Conservation (phyloP, 306 rosid species). For the Medicago ruthenica region DNA sequence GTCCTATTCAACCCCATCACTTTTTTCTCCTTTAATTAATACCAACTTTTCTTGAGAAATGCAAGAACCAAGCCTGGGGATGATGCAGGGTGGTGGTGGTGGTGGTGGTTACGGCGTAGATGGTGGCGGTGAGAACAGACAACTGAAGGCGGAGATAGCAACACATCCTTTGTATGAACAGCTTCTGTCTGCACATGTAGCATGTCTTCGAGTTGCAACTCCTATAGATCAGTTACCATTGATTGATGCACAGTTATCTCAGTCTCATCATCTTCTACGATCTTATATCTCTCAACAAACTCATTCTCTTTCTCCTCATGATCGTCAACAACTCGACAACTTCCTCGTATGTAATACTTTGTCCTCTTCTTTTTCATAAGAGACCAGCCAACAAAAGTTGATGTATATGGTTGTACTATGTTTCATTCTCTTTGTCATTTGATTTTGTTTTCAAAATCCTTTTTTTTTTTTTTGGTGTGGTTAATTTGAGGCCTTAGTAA, state of each 20-base stretch:
- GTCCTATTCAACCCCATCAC: conserved; percentile 50
- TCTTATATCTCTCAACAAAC: conserved; percentile 71
- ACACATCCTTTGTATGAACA: conserved; percentile 88
- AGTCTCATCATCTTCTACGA: conserved; percentile 78
- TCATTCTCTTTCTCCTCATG: conserved; percentile 73
- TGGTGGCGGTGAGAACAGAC: conserved; percentile 53
- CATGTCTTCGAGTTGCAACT: conserved; percentile 92
- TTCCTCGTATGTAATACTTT: conserved; percentile 57
- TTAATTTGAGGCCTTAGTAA: not conserved
- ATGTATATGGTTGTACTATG: too few species aligned
- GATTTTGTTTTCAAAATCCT: too few species aligned
- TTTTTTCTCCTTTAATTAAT: not conserved
- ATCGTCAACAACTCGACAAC: conserved; percentile 92
- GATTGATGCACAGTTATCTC: conserved; percentile 92
- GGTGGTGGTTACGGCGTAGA: conserved; percentile 46
- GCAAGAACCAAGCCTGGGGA: conserved; percentile 83
- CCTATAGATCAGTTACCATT: conserved; percentile 94
- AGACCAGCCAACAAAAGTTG: too few species aligned
- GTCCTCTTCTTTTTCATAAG: not conserved
- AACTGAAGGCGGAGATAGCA: conserved; percentile 85
- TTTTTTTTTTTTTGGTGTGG: too few species aligned
- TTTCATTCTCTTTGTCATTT: too few species aligned
- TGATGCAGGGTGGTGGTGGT: conserved; percentile 56
- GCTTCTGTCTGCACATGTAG: conserved; percentile 82
- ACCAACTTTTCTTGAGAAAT: conserved; percentile 31